Evolutionary conservation across 495 filamentous ascomycete genomes (phyloP), one percentile per base, ranked within the genome.

Genomic region (Sabuloglossum arenarium): DNA sequence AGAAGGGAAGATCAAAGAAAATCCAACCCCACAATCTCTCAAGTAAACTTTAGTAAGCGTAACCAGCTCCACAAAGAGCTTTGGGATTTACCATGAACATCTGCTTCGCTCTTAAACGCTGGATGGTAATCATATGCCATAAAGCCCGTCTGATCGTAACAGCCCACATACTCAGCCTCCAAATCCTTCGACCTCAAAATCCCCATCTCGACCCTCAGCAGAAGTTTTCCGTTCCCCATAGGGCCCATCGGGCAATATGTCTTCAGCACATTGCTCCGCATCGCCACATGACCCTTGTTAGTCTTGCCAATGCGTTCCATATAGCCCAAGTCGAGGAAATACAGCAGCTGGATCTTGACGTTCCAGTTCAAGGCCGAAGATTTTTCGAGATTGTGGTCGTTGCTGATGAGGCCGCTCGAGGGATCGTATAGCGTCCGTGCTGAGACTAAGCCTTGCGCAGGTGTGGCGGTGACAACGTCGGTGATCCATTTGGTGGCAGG

Each of bases 81-180:
- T 16, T 39, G 34, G 34, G 34, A 39, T 39, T 39, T 16, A 39
- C 16, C 34, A 39, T 39, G 34, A 39, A 8, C 34, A 16, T 39
- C 34, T 39, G 34, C 34, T 39, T 39, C 34, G 16, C 34, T 39
- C 34, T 39, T 39, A 16, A 39, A 39, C 8, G 34, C 8, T 39
- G 34, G 34, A 16, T 39, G 34, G 34, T 39, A 16, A 39, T 39
- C 34, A 16, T 39, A 39, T 65, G 31, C 59, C 62, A 66, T 61
- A 31, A 66, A 58, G 21, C 66, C 66, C 21, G 66, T 68, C 6
- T 63, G 63, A 34, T 65, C 60, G 25, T 53, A 12, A 43, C 66
- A 67, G 6, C 66, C 66, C 21, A 68, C 55, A 59, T 68, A 67
- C 56, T 68, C 66, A 24, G 60, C 61, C 49, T 66, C 60, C 31